phyloP scores from a whole-genome alignment of 495 filamentous ascomycete species.

The Immersiella caudata region DNA sequence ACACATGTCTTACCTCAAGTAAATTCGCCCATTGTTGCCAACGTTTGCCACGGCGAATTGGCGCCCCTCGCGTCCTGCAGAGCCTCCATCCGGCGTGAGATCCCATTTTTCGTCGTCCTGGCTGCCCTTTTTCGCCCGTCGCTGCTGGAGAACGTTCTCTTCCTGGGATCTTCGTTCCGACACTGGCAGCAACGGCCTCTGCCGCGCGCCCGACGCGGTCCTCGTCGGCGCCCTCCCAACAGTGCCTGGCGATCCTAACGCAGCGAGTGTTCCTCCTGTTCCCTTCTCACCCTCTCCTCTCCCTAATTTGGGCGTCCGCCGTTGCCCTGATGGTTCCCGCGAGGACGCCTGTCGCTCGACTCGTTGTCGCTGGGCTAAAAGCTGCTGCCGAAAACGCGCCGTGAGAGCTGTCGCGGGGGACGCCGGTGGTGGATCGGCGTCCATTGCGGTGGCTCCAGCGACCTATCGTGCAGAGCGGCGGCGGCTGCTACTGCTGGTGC shows the following conservation, averaged over 20 bases:
- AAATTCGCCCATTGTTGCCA: constrained; percentile 90
- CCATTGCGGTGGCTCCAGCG: constrained; percentile 31
- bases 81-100: constrained; percentile 52
- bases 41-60: constrained; percentile 95
- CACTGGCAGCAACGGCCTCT: constrained; percentile 47
- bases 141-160: constrained; percentile 31
- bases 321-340: constrained; percentile 15
- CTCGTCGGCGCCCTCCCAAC: constrained; percentile 37
- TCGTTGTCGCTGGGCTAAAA: constrained; percentile 23
- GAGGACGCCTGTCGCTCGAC: constrained; percentile 23
- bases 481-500: constrained; percentile 30
- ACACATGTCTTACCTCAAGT: constrained; percentile 73
- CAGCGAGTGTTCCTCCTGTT: constrained; percentile 3
- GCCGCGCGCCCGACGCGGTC: constrained; percentile 30
- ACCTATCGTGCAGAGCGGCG: constrained; percentile 27
- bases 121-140: constrained; percentile 34
- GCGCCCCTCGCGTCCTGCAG: constrained; percentile 62
- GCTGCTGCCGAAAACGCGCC: constrained; percentile 30
- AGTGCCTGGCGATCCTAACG: constrained; percentile 15
- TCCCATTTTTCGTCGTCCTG: constrained; percentile 50
- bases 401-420: constrained; percentile 27
- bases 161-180: constrained; percentile 48
- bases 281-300: constrained; percentile 19
- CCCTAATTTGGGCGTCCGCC: constrained; percentile 15
- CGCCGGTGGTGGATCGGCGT: constrained; percentile 29